Base-by-base conservation (phyloP, 768 basidiomycete species). In the Cystofilobasidium bisporidii region DNA sequence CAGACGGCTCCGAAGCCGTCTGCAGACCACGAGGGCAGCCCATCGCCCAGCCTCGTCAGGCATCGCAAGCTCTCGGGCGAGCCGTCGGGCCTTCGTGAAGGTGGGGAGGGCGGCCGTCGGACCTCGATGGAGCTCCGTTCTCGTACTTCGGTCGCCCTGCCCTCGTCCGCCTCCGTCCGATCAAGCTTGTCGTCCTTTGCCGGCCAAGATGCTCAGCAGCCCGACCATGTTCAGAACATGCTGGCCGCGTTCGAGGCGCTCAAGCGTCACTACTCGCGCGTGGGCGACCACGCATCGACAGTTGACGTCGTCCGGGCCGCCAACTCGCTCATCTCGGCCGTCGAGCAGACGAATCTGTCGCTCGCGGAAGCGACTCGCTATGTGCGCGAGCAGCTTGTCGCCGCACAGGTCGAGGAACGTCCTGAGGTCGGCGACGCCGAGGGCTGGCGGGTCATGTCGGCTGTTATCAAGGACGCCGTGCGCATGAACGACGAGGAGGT, bases 401-500 rank as follows among this genome's bases (percentile, higher is more conserved):
- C 36, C 3, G 60, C 60, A 14, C 41, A 61, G 41, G 60, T 45
- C n/a, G 41, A 61, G 36, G 60, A 61, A 2, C 41, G 15, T 1
- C 5, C 1, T 6, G 41, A 61, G 18, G 28, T 17, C 9, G 53
- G 6, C 18, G 53, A 56, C 53, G 6, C 20, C 18, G 53, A 56
- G 8, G 28, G 18, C 18, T 56, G 53, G 53, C 28, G 22, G 9
- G 53, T 30, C 6, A 56, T 56, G 53, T 2, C 30, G 30, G 30
- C 53, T 2, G 26, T 56, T 11, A 9, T 56, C 30, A 56, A 32
- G 17, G 30, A 56, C 53, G 53, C 53, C 10, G 28, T 56, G 26
- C 53, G 53, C 18, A 32, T 56, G 53, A 28, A 56, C 30, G 53
- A 56, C 53, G 53, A 56, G 53, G 53, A 56, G 53, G 53, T 56